Evolutionary conservation across 2,329 filamentous ascomycete species (phyloP).

Genomic region (Cadophora sp.): DNA sequence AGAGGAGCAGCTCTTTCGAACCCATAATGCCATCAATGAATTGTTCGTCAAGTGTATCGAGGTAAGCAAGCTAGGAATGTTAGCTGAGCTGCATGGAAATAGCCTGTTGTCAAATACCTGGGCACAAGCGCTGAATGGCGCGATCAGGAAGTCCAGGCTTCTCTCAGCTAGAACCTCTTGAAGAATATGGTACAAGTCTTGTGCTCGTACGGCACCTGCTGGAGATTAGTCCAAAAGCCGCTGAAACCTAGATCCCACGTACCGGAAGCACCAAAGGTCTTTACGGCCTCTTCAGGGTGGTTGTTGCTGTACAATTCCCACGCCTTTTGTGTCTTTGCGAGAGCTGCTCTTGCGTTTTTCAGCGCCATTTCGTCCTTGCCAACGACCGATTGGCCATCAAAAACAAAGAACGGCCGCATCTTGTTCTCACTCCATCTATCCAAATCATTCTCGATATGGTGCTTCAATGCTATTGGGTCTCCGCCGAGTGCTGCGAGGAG

Average conservation of each 20-base stretch:
- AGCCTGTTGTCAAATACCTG: slow-evolving; percentile 62
- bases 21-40: slow-evolving; percentile 82
- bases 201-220: slow-evolving; percentile 72
- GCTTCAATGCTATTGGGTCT: slow-evolving; percentile 78
- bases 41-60: slow-evolving; percentile 70
- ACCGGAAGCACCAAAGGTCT: slow-evolving; percentile 87
- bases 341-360: slow-evolving; percentile 68
- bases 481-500: slow-evolving; percentile 90
- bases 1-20: slow-evolving; percentile 83
- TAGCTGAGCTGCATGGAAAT: slow-evolving; percentile 9
- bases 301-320: slow-evolving; percentile 88
- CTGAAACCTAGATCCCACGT: slow-evolving; percentile 39
- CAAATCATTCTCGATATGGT: slow-evolving; percentile 78
- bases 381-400: slow-evolving; percentile 83
- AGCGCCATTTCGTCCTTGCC: slow-evolving; percentile 76
- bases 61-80: slow-evolving; percentile 71
- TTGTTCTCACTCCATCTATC: slow-evolving; percentile 72
- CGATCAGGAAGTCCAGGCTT: slow-evolving; percentile 77
- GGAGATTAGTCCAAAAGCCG: slow-evolving; percentile 40
- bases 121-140: slow-evolving; percentile 86
- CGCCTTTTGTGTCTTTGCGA: slow-evolving; percentile 75
- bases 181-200: slow-evolving; percentile 78
- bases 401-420: slow-evolving; percentile 86
- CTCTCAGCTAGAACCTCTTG: slow-evolving; percentile 75
- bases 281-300: slow-evolving; percentile 80